phyloP scores from a whole-genome alignment of 2,329 filamentous ascomycete species.

The Neonectria punicea region DNA sequence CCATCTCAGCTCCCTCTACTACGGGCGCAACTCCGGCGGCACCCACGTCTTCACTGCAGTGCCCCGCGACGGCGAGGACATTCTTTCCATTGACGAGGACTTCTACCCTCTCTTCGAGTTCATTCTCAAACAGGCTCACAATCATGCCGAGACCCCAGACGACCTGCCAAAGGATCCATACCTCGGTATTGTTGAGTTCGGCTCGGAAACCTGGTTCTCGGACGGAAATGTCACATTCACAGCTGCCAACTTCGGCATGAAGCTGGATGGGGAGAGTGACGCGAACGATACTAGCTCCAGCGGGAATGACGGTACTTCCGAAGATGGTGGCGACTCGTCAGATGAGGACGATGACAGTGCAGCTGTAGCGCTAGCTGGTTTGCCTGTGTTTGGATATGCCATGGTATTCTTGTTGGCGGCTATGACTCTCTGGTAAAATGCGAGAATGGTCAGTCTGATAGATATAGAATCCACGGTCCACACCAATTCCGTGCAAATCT shows the following conservation, averaged over 20 bases:
- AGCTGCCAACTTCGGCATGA: constrained; percentile 39
- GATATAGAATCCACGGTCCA: neutral
- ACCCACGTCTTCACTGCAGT: constrained; percentile 41
- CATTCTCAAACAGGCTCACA: constrained; percentile 33
- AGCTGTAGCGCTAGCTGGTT: constrained; percentile 4
- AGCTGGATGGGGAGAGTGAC: constrained; percentile 17
- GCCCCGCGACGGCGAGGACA: constrained; percentile 28
- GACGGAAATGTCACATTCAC: constrained; percentile 40
- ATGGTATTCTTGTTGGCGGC: constrained; percentile 22
- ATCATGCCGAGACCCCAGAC: constrained; percentile 21
- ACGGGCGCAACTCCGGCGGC: constrained; percentile 36
- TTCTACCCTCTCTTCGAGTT: constrained; percentile 41
- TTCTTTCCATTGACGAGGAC: constrained; percentile 36
- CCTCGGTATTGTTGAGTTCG: constrained; percentile 38
- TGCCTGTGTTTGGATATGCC: constrained; percentile 23
- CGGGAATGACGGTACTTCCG: neutral
- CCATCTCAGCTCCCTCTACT: constrained; percentile 33
- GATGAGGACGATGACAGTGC: constrained; percentile 29
- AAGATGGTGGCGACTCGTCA: neutral
- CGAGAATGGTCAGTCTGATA: neutral
- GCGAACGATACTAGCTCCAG: neutral
- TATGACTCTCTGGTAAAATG: neutral
- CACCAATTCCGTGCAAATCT: no score
- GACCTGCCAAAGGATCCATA: constrained; percentile 38
- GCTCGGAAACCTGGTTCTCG: constrained; percentile 40